phyloP scores from a whole-genome alignment of 352 stramenopile genomes.

The Peronospora destructor region DNA sequence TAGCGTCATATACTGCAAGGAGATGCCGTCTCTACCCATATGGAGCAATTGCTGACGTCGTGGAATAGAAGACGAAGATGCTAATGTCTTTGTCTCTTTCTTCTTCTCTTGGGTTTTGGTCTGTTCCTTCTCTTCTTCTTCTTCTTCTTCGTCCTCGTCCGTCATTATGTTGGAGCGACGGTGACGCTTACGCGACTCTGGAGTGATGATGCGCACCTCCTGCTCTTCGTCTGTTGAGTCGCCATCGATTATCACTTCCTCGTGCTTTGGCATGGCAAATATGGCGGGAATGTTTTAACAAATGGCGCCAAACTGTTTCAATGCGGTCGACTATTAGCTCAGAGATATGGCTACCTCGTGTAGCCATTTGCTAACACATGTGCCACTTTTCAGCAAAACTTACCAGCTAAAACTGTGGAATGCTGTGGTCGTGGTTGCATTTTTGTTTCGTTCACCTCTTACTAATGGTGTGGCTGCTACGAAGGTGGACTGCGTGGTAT shows the following conservation, averaged over 20 bases:
- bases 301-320: background rate
- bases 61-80: conserved; percentile 1
- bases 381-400: no score
- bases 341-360: background rate
- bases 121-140: conserved; percentile 28
- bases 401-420: no score
- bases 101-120: conserved; percentile 2
- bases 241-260: conserved; percentile 71
- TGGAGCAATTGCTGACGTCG: conserved; percentile 20
- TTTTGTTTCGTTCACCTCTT: no score
- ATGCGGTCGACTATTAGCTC: no score
- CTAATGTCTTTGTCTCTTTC: background rate
- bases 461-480: no score
- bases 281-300: background rate
- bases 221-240: conserved; percentile 58
- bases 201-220: conserved; percentile 47
- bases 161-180: conserved; percentile 46
- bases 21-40: conserved; percentile 12
- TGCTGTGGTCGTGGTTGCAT: no score
- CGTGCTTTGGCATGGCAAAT: conserved; percentile 15
- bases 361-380: no score
- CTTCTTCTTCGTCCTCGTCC: conserved; percentile 51
- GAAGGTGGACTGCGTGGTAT: no score
- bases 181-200: conserved; percentile 54
- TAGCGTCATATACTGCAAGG: conserved; percentile 21